Evolutionary conservation across 441 rosid genomes (phyloP), one percentile per base, ranked within the genome.

Genomic region (Pelargonium fulgidum): DNA sequence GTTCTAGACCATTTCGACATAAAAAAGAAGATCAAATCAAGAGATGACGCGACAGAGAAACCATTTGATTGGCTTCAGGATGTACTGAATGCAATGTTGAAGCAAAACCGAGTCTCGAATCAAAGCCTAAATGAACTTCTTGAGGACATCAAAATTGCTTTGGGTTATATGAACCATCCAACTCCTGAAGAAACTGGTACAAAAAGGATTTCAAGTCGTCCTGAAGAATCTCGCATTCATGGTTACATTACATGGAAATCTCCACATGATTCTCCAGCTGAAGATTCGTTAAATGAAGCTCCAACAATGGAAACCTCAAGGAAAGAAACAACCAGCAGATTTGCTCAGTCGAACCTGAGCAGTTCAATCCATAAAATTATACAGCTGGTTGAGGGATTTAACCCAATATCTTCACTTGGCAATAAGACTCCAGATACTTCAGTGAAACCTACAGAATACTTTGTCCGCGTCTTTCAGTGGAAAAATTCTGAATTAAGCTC

Each of bases 391-490:
- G 92, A 91, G 68, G 87, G 87, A 65, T 70, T 91, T 65, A 73
- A 68, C 74, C 81, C 76, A 59, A 68, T 70, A 26, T 70, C 74
- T 66, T 20, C 62, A 6, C 62, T 19, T 24, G 56, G 64, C 54
- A 24, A 29, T 16, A 41, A 41, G 10, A n/a, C 70, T 41, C 62
- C 65, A 6, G 67, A 82, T 42, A 80, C 64, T 44, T 42, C 83
- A 64, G 88, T 80, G 72, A 68, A 76, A 65, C 78, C 84, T 59
- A 76, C 85, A 42, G 92, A 83, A 39, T 90, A 86, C 78, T 74
- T 76, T 48, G 85, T 85, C 76, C 92, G 84, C 11, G 89, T 87
- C 71, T 82, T 92, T 81, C 96, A 92, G 72, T 86, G 96, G 96
- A 85, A 86, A 76, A 83, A 79, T 59, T 83, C 91, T 58, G 99